Conservation (phyloP, 176 grass and related monocot species). For the Hordeum vulgare region MorexV3_pseudomolecules_assembly NC_058522.1:548779245-548779744, state of each 20-base stretch:
- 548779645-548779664: not conserved
- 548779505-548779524: not conserved
- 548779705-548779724: not conserved
- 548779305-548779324: conserved; percentile 13
- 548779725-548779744: not conserved
- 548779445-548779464: not conserved
- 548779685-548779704: not conserved
- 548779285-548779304: conserved; percentile 17
- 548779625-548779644: not conserved
- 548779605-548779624: not conserved
- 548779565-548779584: not conserved
- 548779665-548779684: not conserved
- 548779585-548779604: not conserved
- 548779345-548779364: not conserved
- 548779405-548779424: conserved; percentile 4
- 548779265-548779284: not conserved
- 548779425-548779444: conserved; percentile 1
- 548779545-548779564: not conserved
- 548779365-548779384: not conserved
- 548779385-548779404: not conserved
- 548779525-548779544: not conserved
- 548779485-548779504: not conserved
- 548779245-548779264: not conserved
- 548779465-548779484: not conserved
- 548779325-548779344: not conserved